phyloP scores from a whole-genome alignment of 176 grass and related monocot genomes.

The Lolium perenne region DNA sequence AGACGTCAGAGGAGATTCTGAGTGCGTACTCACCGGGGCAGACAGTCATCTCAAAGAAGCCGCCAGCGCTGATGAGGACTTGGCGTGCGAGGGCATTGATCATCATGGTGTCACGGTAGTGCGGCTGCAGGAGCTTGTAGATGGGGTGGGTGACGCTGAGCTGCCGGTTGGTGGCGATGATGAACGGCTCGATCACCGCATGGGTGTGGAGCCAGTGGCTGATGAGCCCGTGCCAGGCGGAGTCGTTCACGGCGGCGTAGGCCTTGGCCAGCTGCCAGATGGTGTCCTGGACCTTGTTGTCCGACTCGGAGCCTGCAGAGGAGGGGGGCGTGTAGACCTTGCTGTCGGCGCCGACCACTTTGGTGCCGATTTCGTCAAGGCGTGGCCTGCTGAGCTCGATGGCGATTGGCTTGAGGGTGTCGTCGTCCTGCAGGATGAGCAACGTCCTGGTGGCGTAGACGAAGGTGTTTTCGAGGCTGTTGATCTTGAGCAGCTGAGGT shows the following conservation, averaged over 20 bases:
- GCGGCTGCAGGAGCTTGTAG: constrained; percentile 55
- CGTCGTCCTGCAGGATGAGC: constrained; percentile 10
- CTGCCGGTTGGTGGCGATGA: constrained; percentile 41
- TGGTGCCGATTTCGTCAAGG: background rate
- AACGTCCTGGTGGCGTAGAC: constrained; percentile 44
- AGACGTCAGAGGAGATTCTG: constrained; percentile 39
- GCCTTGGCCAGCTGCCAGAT: constrained; percentile 48
- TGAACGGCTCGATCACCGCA: background rate
- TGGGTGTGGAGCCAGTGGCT: constrained; percentile 9
- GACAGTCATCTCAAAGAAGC: constrained; percentile 50
- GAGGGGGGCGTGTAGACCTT: constrained; percentile 30
- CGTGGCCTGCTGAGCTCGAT: constrained; percentile 42
- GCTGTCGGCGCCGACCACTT: constrained; percentile 13
- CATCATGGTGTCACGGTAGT: constrained; percentile 59
- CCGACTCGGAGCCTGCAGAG: background rate
- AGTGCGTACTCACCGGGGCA: constrained; percentile 49
- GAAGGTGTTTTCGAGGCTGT: background rate
- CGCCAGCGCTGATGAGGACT: constrained; percentile 44
- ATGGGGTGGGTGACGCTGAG: constrained; percentile 51
- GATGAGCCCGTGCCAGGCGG: constrained; percentile 33
- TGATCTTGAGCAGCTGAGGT: constrained; percentile 34
- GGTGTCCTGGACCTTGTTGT: background rate
- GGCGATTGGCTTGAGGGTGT: constrained; percentile 47
- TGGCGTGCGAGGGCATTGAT: constrained; percentile 54
- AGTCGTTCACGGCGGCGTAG: constrained; percentile 40